phyloP scores from a whole-genome alignment of 768 basidiomycete species.

The Leucocoprinus leucothites region DNA sequence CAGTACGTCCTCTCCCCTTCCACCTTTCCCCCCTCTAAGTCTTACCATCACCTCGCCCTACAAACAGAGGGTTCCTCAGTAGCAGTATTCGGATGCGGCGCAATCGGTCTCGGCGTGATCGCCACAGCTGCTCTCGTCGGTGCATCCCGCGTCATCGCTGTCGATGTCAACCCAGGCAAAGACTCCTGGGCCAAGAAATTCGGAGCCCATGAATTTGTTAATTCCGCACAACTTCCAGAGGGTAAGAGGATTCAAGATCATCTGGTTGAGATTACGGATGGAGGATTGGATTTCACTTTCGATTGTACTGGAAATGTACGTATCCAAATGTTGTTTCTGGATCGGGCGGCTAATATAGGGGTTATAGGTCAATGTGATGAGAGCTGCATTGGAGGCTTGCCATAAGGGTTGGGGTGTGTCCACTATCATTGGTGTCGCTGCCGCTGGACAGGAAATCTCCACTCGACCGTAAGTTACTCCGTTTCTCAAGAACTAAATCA shows the following conservation, averaged over 20 bases:
- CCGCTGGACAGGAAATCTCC: slow-evolving; percentile 92
- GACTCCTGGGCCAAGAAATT: slow-evolving; percentile 88
- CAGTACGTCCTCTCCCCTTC: slow-evolving; percentile 40
- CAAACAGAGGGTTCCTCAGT: slow-evolving; percentile 81
- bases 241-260: slow-evolving; percentile 87
- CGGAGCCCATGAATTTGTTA: slow-evolving; percentile 93
- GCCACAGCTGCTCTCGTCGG: slow-evolving; percentile 75
- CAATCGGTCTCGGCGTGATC: slow-evolving; percentile 92
- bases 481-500: background rate
- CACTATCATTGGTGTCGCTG: slow-evolving; percentile 95
- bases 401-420: slow-evolving; percentile 99
- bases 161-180: slow-evolving; percentile 88
- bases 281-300: slow-evolving; percentile 95
- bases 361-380: slow-evolving; percentile 85
- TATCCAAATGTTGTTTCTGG: background rate
- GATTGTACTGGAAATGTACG: slow-evolving; percentile 88
- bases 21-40: slow-evolving; percentile 3
- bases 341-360: background rate
- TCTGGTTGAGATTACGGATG: slow-evolving; percentile 91
- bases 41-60: no score
- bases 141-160: slow-evolving; percentile 85
- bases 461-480: slow-evolving; percentile 82
- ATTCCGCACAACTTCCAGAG: slow-evolving; percentile 68
- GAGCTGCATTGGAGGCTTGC: slow-evolving; percentile 94
- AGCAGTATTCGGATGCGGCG: slow-evolving; percentile 95